phyloP scores from a whole-genome alignment of 805 yeast species.

The Sugiyamaella qingdaonensis region DNA sequence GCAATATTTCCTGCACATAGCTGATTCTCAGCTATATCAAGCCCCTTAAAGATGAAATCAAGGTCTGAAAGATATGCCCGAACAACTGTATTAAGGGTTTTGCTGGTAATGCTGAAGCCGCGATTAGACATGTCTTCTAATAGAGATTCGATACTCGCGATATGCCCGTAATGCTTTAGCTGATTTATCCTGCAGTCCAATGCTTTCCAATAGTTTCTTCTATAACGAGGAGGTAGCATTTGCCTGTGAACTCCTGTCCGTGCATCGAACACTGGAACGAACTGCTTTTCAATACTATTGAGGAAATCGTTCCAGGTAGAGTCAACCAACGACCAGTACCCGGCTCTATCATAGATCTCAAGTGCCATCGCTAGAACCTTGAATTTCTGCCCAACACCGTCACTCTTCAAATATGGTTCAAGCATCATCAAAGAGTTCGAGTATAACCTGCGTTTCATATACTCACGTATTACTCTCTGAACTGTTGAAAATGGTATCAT shows the following conservation, averaged over 20 bases:
- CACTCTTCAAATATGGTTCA: conserved; percentile 8
- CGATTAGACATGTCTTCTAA: background rate
- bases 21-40: conserved; percentile 15
- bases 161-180: conserved; percentile 4
- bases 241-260: background rate
- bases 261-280: background rate
- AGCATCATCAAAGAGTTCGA: conserved; percentile 23
- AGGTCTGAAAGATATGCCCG: conserved; percentile 8
- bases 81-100: conserved; percentile 16
- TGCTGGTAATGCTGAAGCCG: conserved; percentile 17
- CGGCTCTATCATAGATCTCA: conserved; percentile 8
- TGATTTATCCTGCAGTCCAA: conserved; percentile 19
- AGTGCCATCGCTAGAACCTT: conserved; percentile 3
- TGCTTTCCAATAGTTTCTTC: conserved; percentile 6
- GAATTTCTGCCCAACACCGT: background rate
- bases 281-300: background rate
- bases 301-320: conserved; percentile 9
- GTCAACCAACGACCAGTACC: conserved; percentile 12
- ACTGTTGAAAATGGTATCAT: conserved; percentile 24
- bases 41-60: conserved; percentile 7
- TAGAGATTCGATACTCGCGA: background rate
- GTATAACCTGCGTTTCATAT: conserved; percentile 15
- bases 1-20: conserved; percentile 2
- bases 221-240: conserved; percentile 8
- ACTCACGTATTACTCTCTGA: conserved; percentile 22